Evolutionary conservation across 2,329 filamentous ascomycete species (phyloP), one percentile per base, ranked within the genome.

Genomic region (Metarhizium album): DNA sequence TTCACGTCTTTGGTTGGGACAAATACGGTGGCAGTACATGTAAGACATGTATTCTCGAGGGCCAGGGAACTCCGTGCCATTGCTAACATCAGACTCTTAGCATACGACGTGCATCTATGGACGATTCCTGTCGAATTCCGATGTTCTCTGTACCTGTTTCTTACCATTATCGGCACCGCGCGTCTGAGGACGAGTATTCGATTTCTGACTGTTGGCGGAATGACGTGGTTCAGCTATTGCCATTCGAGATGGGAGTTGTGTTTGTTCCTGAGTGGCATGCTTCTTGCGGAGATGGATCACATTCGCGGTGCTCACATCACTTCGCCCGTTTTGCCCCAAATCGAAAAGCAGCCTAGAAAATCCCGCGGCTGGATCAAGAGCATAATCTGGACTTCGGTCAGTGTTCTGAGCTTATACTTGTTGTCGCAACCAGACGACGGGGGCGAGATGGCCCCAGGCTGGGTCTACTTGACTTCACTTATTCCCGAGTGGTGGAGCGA

Each of bases 61-160:
- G 42, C 50, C 42, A 7, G 24, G 9, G 20, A 24, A 7, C 4
- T 4, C 20, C 45, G 3, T 38, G 49, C 13, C 6, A 35, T 27
- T 52, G 33, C 59, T 66, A 45, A 66, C 56, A 38, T 46, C 3
- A 8, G 27, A 24, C 29, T 38, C 5, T 7, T 48, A 62, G 68
- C 62, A 22, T 79, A 80, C 57, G 77, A 82, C 57, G 70, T 77
- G 24, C 79, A 83, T 54, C 63, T 82, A 23, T 83, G 79, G 79
- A 82, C 80, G 4, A 82, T 83, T 42, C 79, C 79, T 2, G 72
- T 80, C 45, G 79, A 83, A 60, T 80, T 79, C 58, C 70, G 75
- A 53, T 77, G 74, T 60, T 80, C 76, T 2, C 72, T 83, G 60
- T 69, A 77, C 52, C 69, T 82, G 9, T 82, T 82, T 61, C 63